Evolutionary conservation across 208 protist genomes (phyloP), one percentile per base, ranked within the genome.

Genomic region (Trypanosoma melophagium): DNA sequence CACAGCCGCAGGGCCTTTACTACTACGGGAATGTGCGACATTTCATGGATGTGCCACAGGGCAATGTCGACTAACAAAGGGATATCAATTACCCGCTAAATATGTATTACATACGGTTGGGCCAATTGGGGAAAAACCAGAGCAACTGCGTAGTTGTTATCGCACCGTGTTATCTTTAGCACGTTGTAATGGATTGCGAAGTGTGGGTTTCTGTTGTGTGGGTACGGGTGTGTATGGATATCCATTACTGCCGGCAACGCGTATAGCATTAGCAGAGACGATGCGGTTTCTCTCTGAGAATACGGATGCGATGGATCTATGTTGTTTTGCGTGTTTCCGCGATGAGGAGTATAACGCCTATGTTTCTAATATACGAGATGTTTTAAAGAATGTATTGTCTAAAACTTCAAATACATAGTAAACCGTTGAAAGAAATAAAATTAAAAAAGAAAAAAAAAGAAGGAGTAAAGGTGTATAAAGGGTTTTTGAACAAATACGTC

Each of bases 211-310:
- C n/a, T 95, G 89, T 66, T 64, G 87, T 24, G 76, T 97, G 40
- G 93, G 86, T 41, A 92, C 86, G 17, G 93, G 93, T 5, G 82
- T 97, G 21, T 97, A 89, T 64, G 93, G 93, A 12, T 97, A 94
- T 66, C 87, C 87, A 8, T 66, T 94, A 7, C 10, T 54, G 4
- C 52, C 66, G 0, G 90, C 91, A 0, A 80, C 70, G 8, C n/a
- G 70, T 2, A 79, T 97, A 13, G 90, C 91, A 12, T 7, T 95
- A 2, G 16, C 66, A 10, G 87, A 89, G 56, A 75, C 77, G 0
- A 41, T 66, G 40, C 5, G 41, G 13, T 89, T 71, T 55, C n/a
- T 94, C 13, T 54, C 66, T 22, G 58, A 74, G 31, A 59, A 89
- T 47, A 45, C 14, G 7, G 45, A 57, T 24, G 51, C 54, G 0